These are phyloP conservation scores for Phytophthora pisi DNA, from an alignment of 352 stramenopile genomes.

Conservation along the genomic window DNA sequence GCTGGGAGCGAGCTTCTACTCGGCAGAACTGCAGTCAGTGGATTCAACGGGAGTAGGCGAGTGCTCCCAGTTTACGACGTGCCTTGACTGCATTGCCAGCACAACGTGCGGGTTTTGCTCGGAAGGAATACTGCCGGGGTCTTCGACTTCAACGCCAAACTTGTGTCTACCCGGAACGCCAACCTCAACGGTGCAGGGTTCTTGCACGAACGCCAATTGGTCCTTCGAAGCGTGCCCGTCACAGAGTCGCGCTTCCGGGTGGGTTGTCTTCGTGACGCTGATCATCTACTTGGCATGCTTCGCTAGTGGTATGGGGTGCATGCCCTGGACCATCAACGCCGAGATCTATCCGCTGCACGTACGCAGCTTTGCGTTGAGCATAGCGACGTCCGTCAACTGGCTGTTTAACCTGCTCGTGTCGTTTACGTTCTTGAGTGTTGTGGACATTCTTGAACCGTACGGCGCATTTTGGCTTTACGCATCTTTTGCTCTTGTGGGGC, in stretches of 20 bases:
- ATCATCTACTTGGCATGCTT: conserved; percentile 85
- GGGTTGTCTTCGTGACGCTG: conserved; percentile 61
- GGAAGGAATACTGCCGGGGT: conserved; percentile 13
- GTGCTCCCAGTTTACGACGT: conserved; percentile 55
- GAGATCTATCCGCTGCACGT: conserved; percentile 92
- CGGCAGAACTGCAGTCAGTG: conserved; percentile 29
- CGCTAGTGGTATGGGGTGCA: conserved; percentile 83
- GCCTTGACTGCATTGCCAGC: conserved; percentile 74
- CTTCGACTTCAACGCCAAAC: conserved; percentile 12
- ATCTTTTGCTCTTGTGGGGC: conserved; percentile 69
- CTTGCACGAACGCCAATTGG: conserved; percentile 43
- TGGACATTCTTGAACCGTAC: conserved; percentile 57
- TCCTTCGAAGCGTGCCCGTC: conserved; percentile 55
- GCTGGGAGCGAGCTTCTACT: conserved; percentile 39
- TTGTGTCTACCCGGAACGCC: conserved; percentile 39
- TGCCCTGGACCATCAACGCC: conserved; percentile 96
- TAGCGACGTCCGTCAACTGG: not conserved
- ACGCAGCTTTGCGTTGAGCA: not conserved
- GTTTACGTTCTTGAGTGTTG: conserved; percentile 93
- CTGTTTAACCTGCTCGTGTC: conserved; percentile 55
- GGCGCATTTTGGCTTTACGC: conserved; percentile 94
- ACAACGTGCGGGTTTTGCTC: conserved; percentile 51
- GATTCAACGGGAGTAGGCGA: conserved; percentile 27
- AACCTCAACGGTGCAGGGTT: conserved; percentile 16
- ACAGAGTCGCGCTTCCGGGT: conserved; percentile 46